phyloP scores from a whole-genome alignment of 75 land plant genomes.

The Gnetum montanum region DNA sequence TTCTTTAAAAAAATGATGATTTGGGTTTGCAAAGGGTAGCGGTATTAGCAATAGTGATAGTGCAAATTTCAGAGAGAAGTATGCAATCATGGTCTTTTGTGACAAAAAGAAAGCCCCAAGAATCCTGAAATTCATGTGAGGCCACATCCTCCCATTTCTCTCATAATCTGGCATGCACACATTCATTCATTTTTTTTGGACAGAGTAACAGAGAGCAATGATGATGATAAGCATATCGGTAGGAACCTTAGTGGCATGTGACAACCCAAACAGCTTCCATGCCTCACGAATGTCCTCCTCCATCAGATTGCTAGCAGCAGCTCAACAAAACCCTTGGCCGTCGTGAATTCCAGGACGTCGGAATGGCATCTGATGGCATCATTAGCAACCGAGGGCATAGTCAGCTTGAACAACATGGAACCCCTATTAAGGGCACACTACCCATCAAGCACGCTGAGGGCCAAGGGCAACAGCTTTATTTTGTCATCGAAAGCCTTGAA shows the following conservation, averaged over 20 bases:
- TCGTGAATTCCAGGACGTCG: too few species aligned
- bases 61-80: slow-evolving; percentile 52
- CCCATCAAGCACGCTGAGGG: too few species aligned
- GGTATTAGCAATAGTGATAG: slow-evolving; percentile 42
- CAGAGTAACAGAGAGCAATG: slow-evolving; percentile 70
- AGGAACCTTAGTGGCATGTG: slow-evolving; percentile 64
- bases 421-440: too few species aligned
- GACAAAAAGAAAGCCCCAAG: slow-evolving; percentile 57
- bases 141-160: slow-evolving; percentile 93
- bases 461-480: too few species aligned
- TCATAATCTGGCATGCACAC: slow-evolving; percentile 77
- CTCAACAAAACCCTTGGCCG: too few species aligned
- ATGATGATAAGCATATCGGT: slow-evolving; percentile 76
- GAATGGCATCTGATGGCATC: too few species aligned
- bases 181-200: slow-evolving; percentile 24
- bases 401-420: too few species aligned
- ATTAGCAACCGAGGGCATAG: too few species aligned
- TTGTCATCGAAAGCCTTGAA: too few species aligned
- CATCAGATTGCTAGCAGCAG: too few species aligned
- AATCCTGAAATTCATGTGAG: slow-evolving; percentile 64
- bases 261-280: slow-evolving; percentile 70
- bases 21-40: slow-evolving; percentile 36
- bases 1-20: too few species aligned
- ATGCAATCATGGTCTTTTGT: slow-evolving; percentile 84
- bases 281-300: slow-evolving; percentile 71